Conservation (phyloP, 495 filamentous ascomycete genomes). For the Penicillium chermesinum region DNA sequence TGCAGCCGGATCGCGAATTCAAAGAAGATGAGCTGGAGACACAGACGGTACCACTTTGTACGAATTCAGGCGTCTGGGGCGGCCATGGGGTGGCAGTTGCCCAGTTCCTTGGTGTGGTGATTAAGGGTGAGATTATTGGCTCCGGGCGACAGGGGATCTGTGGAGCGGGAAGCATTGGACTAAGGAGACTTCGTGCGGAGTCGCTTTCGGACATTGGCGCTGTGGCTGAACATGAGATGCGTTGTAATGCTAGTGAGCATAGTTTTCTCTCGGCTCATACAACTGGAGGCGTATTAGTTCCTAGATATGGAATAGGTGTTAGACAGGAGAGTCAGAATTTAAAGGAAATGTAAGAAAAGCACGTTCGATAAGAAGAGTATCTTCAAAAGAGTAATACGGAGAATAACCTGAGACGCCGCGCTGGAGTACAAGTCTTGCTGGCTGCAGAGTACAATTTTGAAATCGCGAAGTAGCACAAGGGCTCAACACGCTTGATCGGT, state of each 20-base stretch:
- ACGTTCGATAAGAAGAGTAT: conserved; percentile 4
- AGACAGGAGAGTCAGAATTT: conserved; percentile 5
- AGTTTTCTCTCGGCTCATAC: too few species aligned
- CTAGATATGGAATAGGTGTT: conserved; percentile 10
- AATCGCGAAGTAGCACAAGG: background rate
- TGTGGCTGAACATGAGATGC: background rate
- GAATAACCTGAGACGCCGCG: conserved; percentile 12
- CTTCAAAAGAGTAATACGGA: conserved; percentile 5
- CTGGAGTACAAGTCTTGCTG: background rate
- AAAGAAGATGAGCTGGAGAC: conserved; percentile 41
- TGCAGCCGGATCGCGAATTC: conserved; percentile 18
- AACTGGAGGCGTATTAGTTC: conserved; percentile 5
- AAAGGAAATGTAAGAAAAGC: background rate
- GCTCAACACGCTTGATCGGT: conserved; percentile 6
- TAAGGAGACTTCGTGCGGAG: conserved; percentile 33
- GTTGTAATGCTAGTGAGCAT: background rate
- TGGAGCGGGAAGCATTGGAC: conserved; percentile 52
- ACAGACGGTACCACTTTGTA: conserved; percentile 53
- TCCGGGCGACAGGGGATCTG: conserved; percentile 41
- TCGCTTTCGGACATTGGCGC: background rate
- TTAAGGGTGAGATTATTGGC: conserved; percentile 62
- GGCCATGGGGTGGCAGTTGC: conserved; percentile 47
- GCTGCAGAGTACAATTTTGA: conserved; percentile 11
- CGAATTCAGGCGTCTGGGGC: conserved; percentile 51
- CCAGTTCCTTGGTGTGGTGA: conserved; percentile 52